Evolutionary conservation across 257 asterid genomes (phyloP).

Genomic region (Fraxinus pennsylvanica): DNA sequence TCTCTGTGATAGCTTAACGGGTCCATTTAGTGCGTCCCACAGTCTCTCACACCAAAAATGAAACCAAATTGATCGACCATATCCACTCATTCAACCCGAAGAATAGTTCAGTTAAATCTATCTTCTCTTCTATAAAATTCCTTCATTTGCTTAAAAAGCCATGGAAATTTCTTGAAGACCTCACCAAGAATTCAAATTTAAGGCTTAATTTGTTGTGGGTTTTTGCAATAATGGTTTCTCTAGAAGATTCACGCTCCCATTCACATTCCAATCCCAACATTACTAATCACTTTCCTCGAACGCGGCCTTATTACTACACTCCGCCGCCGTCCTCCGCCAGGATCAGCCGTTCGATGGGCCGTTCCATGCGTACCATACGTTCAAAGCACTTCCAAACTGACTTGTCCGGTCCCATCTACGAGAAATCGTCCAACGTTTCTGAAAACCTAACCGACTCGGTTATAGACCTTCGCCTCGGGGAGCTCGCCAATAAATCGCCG

Average conservation of each 20-base stretch:
- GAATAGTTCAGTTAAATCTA: neutral
- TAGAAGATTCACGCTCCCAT: constrained; percentile 52
- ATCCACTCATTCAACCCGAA: constrained; percentile 37
- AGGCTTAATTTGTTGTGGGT: neutral
- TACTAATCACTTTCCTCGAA: constrained; percentile 34
- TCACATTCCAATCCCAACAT: constrained; percentile 54
- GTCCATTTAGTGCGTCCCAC: neutral
- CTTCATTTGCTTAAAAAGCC: constrained; percentile 38
- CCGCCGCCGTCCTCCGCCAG: constrained; percentile 64
- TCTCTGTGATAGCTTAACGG: neutral
- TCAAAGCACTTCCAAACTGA: constrained; percentile 56
- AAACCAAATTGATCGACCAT: constrained; percentile 22
- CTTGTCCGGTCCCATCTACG: constrained; percentile 30
- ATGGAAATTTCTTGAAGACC: constrained; percentile 27
- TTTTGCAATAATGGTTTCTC: constrained; percentile 47
- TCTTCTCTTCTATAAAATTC: constrained; percentile 22
- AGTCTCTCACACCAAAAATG: neutral
- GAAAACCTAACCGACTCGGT: constrained; percentile 73
- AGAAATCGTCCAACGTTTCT: constrained; percentile 35
- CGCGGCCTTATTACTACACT: constrained; percentile 55
- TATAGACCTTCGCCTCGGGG: constrained; percentile 71
- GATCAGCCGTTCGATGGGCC: constrained; percentile 59
- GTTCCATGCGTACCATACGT: constrained; percentile 64
- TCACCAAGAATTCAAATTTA: neutral
- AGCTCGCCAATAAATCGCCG: constrained; percentile 55